Percentiles rank a stretch among this genome's conserved stretches.
Evolutionary conservation across 2,329 filamentous ascomycete species (phyloP).

Genomic region (Cladosporium oxysporum): DNA sequence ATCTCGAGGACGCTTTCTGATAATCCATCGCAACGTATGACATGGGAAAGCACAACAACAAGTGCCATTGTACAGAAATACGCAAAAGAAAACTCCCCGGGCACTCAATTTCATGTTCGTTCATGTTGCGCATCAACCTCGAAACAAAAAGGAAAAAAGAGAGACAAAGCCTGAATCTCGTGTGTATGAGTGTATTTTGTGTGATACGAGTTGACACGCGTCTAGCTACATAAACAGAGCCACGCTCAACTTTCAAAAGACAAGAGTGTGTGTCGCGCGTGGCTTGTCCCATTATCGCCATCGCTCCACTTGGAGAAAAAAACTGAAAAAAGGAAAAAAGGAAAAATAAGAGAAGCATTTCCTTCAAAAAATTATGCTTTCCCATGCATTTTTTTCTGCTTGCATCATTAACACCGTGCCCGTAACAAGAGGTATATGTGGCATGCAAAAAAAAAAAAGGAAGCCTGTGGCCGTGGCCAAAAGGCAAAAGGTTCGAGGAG

Average conservation of each 20-base stretch:
- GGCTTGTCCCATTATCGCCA: neutral
- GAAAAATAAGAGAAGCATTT: neutral
- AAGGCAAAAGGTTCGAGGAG: neutral
- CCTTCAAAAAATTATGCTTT: neutral
- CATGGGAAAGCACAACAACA: too few relatives aligned
- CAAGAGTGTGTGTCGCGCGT: neutral
- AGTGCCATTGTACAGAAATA: too few relatives aligned
- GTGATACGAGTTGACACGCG: neutral
- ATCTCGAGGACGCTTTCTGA: too few relatives aligned
- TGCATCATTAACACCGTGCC: slow-evolving; percentile 4
- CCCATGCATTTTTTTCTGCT: neutral
- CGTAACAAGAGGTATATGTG: slow-evolving; percentile 6
- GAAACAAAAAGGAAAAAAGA: too few relatives aligned
- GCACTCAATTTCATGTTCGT: too few relatives aligned
- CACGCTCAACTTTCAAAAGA: neutral
- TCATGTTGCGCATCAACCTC: too few relatives aligned
- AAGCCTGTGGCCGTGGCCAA: neutral
- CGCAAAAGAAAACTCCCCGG: too few relatives aligned
- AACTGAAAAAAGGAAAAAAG: neutral
- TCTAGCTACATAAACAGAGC: neutral
- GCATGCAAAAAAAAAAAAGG: neutral
- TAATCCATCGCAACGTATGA: too few relatives aligned
- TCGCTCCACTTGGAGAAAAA: neutral
- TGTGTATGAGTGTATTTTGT: neutral
- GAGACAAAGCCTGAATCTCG: neutral